Evolutionary conservation across 495 filamentous ascomycete species (phyloP).

Genomic region (Tuber microsphaerosporum): DNA sequence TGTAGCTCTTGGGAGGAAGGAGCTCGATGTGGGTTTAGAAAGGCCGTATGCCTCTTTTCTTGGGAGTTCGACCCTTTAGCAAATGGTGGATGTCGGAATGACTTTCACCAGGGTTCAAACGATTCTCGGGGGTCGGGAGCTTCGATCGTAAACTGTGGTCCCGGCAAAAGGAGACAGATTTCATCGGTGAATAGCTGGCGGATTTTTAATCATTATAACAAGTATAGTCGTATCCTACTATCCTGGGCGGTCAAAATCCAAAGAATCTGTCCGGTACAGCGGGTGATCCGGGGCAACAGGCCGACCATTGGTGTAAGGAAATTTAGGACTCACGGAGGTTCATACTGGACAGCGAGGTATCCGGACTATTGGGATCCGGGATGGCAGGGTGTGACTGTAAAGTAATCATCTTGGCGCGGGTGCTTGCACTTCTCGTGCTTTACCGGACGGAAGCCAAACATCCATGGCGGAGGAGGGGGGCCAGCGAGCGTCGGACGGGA

Average conservation of each 20-base stretch:
- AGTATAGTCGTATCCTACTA: background rate
- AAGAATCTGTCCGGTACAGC: too few relatives aligned
- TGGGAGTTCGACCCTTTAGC: background rate
- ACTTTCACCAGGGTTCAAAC: background rate
- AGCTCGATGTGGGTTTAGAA: background rate
- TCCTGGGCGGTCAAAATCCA: too few relatives aligned
- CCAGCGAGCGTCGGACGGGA: background rate
- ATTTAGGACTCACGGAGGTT: too few relatives aligned
- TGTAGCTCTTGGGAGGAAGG: background rate
- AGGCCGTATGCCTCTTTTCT: background rate
- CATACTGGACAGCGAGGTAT: too few relatives aligned
- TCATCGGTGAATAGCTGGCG: background rate
- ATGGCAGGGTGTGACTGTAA: background rate
- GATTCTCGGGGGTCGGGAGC: background rate
- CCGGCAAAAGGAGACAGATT: background rate
- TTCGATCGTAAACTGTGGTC: background rate
- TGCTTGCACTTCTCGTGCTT: constrained; percentile 8
- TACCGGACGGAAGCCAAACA: constrained; percentile 13
- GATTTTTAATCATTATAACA: background rate
- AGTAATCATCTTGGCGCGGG: constrained; percentile 1
- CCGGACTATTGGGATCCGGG: too few relatives aligned
- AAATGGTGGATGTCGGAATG: background rate
- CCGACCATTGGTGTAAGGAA: too few relatives aligned
- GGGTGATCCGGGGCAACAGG: too few relatives aligned
- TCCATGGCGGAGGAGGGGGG: constrained; percentile 6